Conservation (phyloP, 148 eudicot genomes). For the Rhododendron griersonianum region DNA sequence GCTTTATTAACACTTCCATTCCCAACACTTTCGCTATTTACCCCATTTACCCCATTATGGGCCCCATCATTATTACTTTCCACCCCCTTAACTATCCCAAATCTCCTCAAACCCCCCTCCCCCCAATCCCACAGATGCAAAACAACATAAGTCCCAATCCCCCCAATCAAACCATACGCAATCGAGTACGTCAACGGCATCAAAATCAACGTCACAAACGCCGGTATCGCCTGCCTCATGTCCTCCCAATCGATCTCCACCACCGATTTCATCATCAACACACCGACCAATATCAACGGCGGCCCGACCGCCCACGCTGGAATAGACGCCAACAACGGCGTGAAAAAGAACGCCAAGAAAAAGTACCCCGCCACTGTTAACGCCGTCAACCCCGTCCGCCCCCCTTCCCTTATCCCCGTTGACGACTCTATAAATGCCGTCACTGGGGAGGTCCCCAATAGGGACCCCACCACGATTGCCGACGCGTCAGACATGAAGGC, state of each 20-base stretch:
- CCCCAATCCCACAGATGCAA: conserved; percentile 80
- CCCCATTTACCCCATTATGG: conserved; percentile 17
- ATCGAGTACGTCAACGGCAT: conserved; percentile 82
- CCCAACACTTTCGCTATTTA: conserved; percentile 7
- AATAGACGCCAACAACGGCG: conserved; percentile 76
- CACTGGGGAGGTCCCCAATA: conserved; percentile 85
- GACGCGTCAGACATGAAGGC: conserved; percentile 90
- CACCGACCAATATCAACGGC: conserved; percentile 76
- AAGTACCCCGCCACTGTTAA: conserved; percentile 61
- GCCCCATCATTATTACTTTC: conserved; percentile 20
- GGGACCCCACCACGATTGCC: conserved; percentile 70
- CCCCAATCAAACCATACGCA: conserved; percentile 92
- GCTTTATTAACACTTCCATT: conserved; percentile 37
- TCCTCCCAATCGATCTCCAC: conserved; percentile 77
- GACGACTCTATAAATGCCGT: conserved; percentile 79
- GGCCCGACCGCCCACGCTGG: conserved; percentile 96
- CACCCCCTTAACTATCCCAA: conserved; percentile 34
- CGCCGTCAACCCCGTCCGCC: conserved; percentile 68
- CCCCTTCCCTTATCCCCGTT: conserved; percentile 76
- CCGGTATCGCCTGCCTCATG: conserved; percentile 81
- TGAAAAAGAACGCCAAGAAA: conserved; percentile 62
- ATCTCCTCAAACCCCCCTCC: conserved; percentile 24
- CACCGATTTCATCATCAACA: conserved; percentile 77
- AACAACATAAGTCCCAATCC: conserved; percentile 78
- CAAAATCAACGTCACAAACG: conserved; percentile 63